A percentile compares a stretch with the other conserved stretches of the same genome.
phyloP scores from a whole-genome alignment of 129 eudicot species.

The Kitagawia praeruptora region DNA sequence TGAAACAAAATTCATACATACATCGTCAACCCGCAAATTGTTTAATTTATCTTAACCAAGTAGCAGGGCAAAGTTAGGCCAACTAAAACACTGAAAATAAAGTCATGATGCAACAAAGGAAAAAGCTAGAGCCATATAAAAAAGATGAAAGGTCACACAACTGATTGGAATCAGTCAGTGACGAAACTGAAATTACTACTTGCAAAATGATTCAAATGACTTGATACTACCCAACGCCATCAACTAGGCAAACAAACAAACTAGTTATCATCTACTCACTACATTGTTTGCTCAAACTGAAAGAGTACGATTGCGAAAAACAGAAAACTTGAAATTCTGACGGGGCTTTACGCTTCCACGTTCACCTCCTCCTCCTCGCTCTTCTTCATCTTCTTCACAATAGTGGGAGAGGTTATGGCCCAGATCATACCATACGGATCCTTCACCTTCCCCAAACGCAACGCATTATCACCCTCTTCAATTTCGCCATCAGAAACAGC shows the following conservation, averaged over 20 bases:
- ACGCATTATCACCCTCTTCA: constrained; percentile 52
- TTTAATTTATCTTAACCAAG: too few species aligned
- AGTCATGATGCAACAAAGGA: not conserved
- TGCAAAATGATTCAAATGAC: too few species aligned
- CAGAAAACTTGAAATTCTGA: constrained; percentile 1
- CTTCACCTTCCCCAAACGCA: constrained; percentile 63
- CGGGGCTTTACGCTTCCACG: constrained; percentile 41
- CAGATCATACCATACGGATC: constrained; percentile 78
- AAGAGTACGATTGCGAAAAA: not conserved
- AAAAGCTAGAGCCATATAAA: too few species aligned
- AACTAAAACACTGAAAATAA: not conserved
- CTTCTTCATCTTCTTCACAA: constrained; percentile 14
- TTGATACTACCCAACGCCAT: not conserved
- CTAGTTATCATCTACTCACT: not conserved
- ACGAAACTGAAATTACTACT: not conserved
- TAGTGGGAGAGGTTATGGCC: constrained; percentile 41
- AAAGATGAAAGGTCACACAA: not conserved
- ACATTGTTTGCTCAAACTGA: not conserved
- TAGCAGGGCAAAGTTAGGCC: not conserved
- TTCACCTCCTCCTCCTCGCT: constrained; percentile 27
- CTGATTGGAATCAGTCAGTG: not conserved
- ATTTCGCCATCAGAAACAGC: constrained; percentile 40
- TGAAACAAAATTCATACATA: too few species aligned
- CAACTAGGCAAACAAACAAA: not conserved
- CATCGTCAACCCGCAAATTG: too few species aligned